phyloP scores from a whole-genome alignment of 345 rosid genomes.

The Luvunga scandens region DNA sequence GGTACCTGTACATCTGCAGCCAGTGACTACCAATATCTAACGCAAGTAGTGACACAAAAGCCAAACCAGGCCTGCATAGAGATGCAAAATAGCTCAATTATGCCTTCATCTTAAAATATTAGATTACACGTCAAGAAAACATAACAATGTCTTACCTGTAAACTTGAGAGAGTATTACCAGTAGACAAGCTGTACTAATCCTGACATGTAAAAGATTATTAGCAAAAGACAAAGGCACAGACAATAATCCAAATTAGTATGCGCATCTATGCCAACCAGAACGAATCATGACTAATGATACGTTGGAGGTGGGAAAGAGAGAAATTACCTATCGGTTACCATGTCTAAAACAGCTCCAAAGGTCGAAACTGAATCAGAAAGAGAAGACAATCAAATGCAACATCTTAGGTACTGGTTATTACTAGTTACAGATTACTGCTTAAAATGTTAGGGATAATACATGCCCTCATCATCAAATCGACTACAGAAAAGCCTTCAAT shows the following conservation, averaged over 20 bases:
- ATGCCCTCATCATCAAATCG: no score
- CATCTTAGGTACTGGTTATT: background rate
- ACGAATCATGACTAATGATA: no score
- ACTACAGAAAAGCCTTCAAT: no score
- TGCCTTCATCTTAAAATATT: background rate
- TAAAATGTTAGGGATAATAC: background rate
- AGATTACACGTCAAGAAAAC: background rate
- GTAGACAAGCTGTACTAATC: constrained; percentile 94
- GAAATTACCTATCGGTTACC: constrained; percentile 82
- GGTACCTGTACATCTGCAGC: constrained; percentile 96
- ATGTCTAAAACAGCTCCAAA: constrained; percentile 98
- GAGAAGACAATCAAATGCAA: constrained; percentile 4
- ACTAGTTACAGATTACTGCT: background rate
- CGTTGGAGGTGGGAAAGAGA: background rate
- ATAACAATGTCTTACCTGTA: constrained; percentile 46
- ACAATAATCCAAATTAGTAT: background rate
- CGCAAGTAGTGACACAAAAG: constrained; percentile 81
- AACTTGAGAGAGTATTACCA: constrained; percentile 85
- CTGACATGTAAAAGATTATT: constrained; percentile 37
- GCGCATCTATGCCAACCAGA: no score
- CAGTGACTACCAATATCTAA: constrained; percentile 91
- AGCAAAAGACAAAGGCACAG: constrained; percentile 13
- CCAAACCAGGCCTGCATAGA: constrained; percentile 52
- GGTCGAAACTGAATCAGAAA: constrained; percentile 65
- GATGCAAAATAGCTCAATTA: background rate